These are phyloP conservation scores for Eutrema japonicum DNA, from an alignment of 345 rosid species.

Conservation along the genomic window DNA sequence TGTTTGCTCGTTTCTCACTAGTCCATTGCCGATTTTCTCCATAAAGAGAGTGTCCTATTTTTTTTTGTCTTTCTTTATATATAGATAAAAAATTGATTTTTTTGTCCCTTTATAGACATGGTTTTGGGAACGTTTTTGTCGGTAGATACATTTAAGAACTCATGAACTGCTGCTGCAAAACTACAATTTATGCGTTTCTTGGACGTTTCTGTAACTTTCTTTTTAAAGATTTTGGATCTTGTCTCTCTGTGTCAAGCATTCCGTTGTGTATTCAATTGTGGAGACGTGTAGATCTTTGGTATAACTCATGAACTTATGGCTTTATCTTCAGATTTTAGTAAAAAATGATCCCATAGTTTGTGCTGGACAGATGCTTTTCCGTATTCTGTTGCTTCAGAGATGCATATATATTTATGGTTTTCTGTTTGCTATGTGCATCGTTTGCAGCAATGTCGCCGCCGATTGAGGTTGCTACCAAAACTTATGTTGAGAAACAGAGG, in stretches of 20 bases:
- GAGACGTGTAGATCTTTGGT: constrained; percentile 28
- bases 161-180: constrained; percentile 23
- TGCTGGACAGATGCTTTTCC: not conserved
- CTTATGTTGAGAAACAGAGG: constrained; percentile 36
- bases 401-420: constrained; percentile 12
- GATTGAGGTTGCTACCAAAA: constrained; percentile 54
- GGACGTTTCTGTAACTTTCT: constrained; percentile 41
- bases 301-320: constrained; percentile 4
- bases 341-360: not conserved
- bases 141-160: constrained; percentile 30
- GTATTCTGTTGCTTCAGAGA: not conserved
- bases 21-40: not conserved
- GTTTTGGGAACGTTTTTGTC: constrained; percentile 26
- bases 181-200: constrained; percentile 24
- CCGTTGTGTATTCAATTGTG: constrained; percentile 13
- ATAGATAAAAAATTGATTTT: not conserved
- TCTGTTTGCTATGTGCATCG: constrained; percentile 21
- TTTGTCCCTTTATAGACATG: constrained; percentile 7
- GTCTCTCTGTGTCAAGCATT: constrained; percentile 31
- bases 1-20: constrained; percentile 2
- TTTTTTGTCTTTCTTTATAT: not conserved
- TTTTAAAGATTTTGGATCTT: constrained; percentile 3
- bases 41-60: not conserved
- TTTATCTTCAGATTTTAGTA: constrained; percentile 11
- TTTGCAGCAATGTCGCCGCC: constrained; percentile 74